These are phyloP conservation scores for Cinnamomum chago DNA, from an alignment of 164 flowering plant species.

Conservation along the genomic window DNA sequence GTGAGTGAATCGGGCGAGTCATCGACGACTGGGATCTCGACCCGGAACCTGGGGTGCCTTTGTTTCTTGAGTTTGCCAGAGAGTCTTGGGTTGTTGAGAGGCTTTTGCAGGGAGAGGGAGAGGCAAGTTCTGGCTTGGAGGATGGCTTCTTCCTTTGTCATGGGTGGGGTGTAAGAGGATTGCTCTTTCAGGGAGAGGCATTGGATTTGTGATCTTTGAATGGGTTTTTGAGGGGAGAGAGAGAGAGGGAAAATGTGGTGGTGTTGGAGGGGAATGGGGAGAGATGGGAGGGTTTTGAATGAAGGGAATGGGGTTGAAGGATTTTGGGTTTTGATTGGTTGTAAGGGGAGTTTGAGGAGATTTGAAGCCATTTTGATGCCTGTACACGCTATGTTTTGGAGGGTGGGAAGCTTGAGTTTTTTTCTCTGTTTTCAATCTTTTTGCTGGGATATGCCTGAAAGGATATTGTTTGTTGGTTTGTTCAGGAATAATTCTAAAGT, in stretches of 20 bases:
- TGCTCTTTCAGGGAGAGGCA: slow-evolving; percentile 13
- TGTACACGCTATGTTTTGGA: too few species aligned
- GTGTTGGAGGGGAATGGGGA: slow-evolving; percentile 10
- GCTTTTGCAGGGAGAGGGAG: slow-evolving; percentile 55
- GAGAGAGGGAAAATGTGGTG: slow-evolving; percentile 8
- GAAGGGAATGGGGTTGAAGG: slow-evolving; percentile 17
- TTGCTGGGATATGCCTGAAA: too few species aligned
- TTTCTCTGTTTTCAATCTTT: too few species aligned
- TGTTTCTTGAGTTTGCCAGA: slow-evolving; percentile 64
- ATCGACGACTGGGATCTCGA: slow-evolving; percentile 77
- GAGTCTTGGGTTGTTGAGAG: slow-evolving; percentile 70
- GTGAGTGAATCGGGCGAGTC: slow-evolving; percentile 58
- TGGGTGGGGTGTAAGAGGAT: slow-evolving; percentile 52
- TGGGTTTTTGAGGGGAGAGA: slow-evolving; percentile 10
- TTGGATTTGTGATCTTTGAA: slow-evolving; percentile 10
- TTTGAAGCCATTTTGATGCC: slow-evolving; percentile 47
- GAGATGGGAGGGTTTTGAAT: slow-evolving; percentile 22
- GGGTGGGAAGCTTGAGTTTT: too few species aligned
- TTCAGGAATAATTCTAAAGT: too few species aligned
- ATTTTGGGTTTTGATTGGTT: slow-evolving; percentile 22
- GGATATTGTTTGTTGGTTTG: too few species aligned
- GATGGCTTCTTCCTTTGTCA: slow-evolving; percentile 78
- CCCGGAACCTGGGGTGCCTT: slow-evolving; percentile 62
- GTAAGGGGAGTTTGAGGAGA: slow-evolving; percentile 33
- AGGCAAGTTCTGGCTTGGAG: slow-evolving; percentile 76